Evolutionary conservation across 1,284 basidiomycete genomes (phyloP).

Genomic region (Limonomyces culmigenus): DNA sequence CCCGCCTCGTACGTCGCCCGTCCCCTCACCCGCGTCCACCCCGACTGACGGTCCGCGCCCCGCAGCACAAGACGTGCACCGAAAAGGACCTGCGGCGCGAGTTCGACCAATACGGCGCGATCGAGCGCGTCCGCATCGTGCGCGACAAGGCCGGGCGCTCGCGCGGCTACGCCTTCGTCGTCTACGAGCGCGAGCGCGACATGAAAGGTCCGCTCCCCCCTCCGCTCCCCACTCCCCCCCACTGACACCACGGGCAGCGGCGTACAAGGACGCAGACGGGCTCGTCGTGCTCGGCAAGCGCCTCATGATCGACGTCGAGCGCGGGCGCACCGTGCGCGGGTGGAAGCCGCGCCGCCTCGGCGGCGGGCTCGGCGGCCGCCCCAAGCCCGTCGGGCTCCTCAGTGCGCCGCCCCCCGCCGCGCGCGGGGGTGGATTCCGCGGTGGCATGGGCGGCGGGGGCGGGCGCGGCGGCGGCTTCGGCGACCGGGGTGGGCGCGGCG

Average conservation of each 20-base stretch:
- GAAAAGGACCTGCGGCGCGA: conserved; percentile 87
- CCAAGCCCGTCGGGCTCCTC: conserved; percentile 63
- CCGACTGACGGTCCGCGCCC: conserved; percentile 8
- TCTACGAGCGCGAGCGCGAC: conserved; percentile 95
- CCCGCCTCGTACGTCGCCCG: conserved; percentile 52
- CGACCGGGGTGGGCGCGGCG: conserved; percentile 11
- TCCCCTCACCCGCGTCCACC: not conserved
- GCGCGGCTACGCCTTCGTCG: conserved; percentile 91
- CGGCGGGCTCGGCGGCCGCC: conserved; percentile 86
- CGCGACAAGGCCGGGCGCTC: conserved; percentile 77
- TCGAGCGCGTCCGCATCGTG: conserved; percentile 85
- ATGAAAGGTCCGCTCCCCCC: conserved; percentile 71
- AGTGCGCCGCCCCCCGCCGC: conserved; percentile 14
- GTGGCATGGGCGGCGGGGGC: conserved; percentile 18
- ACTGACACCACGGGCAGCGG: conserved; percentile 37
- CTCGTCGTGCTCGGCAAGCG: conserved; percentile 90
- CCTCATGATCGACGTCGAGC: conserved; percentile 94
- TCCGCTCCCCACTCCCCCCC: conserved; percentile 1
- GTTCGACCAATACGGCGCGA: conserved; percentile 90
- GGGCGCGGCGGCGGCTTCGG: conserved; percentile 20
- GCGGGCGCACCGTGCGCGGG: conserved; percentile 92
- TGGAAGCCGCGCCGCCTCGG: conserved; percentile 96
- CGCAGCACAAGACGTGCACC: conserved; percentile 72
- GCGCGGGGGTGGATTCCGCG: conserved; percentile 22
- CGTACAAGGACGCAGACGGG: conserved; percentile 99